Percentiles rank a stretch among this genome's conserved stretches.
Evolutionary conservation across 306 rosid genomes (phyloP).

Genomic region (Prunus padus): DNA sequence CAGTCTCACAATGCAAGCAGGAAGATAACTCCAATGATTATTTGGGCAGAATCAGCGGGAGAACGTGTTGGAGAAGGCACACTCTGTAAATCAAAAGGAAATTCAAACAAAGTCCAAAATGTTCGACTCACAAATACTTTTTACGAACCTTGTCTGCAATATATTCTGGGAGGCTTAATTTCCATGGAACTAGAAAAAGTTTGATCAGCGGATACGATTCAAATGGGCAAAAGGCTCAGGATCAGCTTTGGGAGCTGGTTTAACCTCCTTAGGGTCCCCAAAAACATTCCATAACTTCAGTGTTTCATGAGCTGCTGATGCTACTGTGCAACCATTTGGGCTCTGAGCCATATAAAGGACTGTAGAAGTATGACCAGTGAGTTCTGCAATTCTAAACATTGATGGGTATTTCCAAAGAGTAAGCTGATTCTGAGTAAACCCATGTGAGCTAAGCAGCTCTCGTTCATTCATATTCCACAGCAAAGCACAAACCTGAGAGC

Average conservation of each 20-base stretch:
- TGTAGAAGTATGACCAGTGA: too few relatives aligned
- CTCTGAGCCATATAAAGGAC: too few relatives aligned
- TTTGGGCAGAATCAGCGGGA: conserved; percentile 62
- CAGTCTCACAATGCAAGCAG: neutral
- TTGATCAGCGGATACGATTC: conserved; percentile 34
- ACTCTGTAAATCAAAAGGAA: conserved; percentile 7
- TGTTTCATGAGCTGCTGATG: conserved; percentile 45
- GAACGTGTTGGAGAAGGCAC: conserved; percentile 50
- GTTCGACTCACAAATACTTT: too few relatives aligned
- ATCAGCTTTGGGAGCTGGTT: conserved; percentile 37
- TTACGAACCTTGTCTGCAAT: neutral
- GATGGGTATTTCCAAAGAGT: too few relatives aligned
- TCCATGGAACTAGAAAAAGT: too few relatives aligned
- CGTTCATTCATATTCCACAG: conserved; percentile 80
- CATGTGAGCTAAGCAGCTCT: conserved; percentile 82
- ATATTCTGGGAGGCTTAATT: too few relatives aligned
- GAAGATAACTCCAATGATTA: conserved; percentile 4
- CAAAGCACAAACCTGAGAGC: conserved; percentile 48
- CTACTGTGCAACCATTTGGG: conserved; percentile 40
- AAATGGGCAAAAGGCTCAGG: conserved; percentile 15
- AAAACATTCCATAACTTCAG: conserved; percentile 44
- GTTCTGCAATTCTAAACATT: too few relatives aligned
- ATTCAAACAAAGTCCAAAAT: neutral
- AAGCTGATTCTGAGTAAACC: conserved; percentile 40
- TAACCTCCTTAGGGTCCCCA: conserved; percentile 48